phyloP scores from a whole-genome alignment of 2,329 filamentous ascomycete genomes.

The Aspergillus alliaceus region DNA sequence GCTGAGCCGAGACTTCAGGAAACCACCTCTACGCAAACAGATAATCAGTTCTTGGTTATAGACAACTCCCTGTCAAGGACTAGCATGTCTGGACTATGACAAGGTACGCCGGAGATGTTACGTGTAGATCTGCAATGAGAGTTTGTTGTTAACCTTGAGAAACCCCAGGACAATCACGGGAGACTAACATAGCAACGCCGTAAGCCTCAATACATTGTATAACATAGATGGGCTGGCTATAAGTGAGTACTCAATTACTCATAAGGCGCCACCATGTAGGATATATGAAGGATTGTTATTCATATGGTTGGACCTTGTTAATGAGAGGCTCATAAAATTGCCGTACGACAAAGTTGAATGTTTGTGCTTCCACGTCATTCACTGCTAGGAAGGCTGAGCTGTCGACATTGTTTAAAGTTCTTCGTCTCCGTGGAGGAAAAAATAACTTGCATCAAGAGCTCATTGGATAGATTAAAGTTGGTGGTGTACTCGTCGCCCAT shows the following conservation, averaged over 20 bases:
- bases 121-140: background rate
- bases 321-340: background rate
- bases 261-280: too few species aligned
- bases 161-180: background rate
- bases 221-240: background rate
- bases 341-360: background rate
- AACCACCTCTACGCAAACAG: background rate
- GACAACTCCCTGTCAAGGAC: background rate
- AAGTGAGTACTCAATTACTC: too few species aligned
- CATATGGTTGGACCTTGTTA: too few species aligned
- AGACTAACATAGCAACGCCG: too few species aligned
- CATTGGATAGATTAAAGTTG: too few species aligned
- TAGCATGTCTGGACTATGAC: background rate
- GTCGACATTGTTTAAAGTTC: background rate
- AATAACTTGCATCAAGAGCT: too few species aligned
- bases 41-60: background rate
- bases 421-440: too few species aligned
- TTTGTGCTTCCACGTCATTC: background rate
- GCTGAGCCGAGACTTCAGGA: background rate
- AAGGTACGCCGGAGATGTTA: background rate
- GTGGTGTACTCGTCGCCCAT: too few species aligned
- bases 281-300: too few species aligned
- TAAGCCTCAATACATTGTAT: background rate
- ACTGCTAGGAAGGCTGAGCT: too few species aligned
- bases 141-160: background rate